These are phyloP conservation scores for Gentiana macrophylla DNA, from an alignment of 257 asterid genomes.

Conservation along the genomic window DNA sequence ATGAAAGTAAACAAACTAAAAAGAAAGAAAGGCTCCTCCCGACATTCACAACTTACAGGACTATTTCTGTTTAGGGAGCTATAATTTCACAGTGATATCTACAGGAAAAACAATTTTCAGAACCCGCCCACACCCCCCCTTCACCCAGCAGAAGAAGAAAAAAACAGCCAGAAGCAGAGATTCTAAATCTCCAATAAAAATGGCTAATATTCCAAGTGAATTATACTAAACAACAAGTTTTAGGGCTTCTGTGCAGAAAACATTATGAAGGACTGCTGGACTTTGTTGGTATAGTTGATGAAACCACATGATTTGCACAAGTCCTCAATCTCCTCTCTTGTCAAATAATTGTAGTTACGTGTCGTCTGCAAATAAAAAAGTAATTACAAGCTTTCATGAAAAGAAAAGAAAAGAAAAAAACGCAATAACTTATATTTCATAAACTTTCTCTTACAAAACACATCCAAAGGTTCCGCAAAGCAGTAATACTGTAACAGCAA, in stretches of 20 bases:
- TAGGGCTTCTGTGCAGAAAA: constrained; percentile 84
- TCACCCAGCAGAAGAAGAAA: too few relatives aligned
- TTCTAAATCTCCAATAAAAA: too few relatives aligned
- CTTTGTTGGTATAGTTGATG: constrained; percentile 47
- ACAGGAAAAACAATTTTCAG: too few relatives aligned
- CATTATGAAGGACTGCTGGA: constrained; percentile 68
- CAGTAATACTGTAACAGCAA: constrained; percentile 1
- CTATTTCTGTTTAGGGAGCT: too few relatives aligned
- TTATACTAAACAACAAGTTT: background rate
- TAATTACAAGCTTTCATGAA: background rate
- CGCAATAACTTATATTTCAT: background rate
- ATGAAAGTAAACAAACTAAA: too few relatives aligned
- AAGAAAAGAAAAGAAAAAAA: background rate
- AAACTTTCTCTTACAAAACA: too few relatives aligned
- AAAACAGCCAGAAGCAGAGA: too few relatives aligned
- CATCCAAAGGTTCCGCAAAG: constrained; percentile 4
- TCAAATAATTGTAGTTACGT: constrained; percentile 42
- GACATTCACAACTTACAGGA: too few relatives aligned
- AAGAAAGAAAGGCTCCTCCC: too few relatives aligned
- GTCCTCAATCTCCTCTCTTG: constrained; percentile 80
- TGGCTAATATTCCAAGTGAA: too few relatives aligned
- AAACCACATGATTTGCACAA: constrained; percentile 74
- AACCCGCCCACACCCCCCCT: too few relatives aligned
- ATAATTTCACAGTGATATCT: too few relatives aligned
- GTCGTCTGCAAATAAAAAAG: constrained; percentile 18